These are phyloP conservation scores for Lipomyces spencermartinsiae DNA, from an alignment of 805 yeast species.

Conservation along the genomic window DNA sequence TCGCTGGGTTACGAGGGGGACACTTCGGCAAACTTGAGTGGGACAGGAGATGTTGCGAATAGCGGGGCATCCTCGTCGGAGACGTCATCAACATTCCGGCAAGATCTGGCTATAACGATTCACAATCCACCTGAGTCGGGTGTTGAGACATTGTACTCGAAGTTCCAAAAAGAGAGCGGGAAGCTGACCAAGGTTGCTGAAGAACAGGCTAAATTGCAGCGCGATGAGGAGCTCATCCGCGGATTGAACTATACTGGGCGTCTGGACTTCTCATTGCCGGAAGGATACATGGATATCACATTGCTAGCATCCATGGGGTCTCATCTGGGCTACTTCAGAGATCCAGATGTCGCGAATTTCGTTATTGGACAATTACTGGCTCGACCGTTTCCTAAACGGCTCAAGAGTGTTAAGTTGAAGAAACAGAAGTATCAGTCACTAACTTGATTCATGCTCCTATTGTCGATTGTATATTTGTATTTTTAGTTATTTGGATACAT, in stretches of 20 bases:
- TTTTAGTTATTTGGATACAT: background rate
- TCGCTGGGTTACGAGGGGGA: slow-evolving; percentile 36
- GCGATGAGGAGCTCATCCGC: slow-evolving; percentile 48
- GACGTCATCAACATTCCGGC: slow-evolving; percentile 2
- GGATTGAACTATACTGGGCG: slow-evolving; percentile 74
- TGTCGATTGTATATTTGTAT: background rate
- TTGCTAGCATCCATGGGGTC: slow-evolving; percentile 81
- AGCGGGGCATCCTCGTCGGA: background rate
- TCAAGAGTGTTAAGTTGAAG: slow-evolving; percentile 36
- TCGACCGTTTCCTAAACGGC: slow-evolving; percentile 33
- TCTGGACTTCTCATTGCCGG: slow-evolving; percentile 79
- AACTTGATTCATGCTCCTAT: background rate
- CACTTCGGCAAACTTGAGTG: background rate
- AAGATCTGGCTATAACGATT: slow-evolving; percentile 13
- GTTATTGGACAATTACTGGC: slow-evolving; percentile 62
- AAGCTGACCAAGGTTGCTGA: slow-evolving; percentile 30
- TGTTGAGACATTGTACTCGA: slow-evolving; percentile 34
- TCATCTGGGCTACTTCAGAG: slow-evolving; percentile 88
- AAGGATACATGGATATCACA: slow-evolving; percentile 79
- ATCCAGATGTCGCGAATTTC: slow-evolving; percentile 81
- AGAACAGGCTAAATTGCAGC: slow-evolving; percentile 25
- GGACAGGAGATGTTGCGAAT: background rate
- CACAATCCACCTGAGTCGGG: slow-evolving; percentile 8
- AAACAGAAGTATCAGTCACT: background rate
- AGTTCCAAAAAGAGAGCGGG: slow-evolving; percentile 28